Conservation (phyloP, 2,329 filamentous ascomycete species). For the Trichoderma brevicompactum region DNA sequence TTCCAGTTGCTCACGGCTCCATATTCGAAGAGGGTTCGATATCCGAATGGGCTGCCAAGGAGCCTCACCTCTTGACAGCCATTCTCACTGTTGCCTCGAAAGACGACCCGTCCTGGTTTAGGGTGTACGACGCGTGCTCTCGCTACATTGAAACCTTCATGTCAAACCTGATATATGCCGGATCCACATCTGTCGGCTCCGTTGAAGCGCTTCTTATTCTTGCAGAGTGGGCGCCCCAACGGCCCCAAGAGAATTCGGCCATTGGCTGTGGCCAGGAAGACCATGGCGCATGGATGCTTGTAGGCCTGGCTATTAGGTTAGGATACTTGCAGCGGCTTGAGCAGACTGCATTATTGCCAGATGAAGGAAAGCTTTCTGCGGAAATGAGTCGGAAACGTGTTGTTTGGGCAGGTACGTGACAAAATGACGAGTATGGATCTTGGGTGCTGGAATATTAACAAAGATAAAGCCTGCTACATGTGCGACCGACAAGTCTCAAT, state of each 20-base stretch:
- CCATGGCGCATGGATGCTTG: slow-evolving; percentile 10
- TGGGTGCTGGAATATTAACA: not conserved
- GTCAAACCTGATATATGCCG: slow-evolving; percentile 7
- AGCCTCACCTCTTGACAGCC: slow-evolving; percentile 6
- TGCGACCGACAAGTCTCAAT: slow-evolving; percentile 13
- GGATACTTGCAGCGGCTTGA: slow-evolving; percentile 3
- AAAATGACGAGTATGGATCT: no score
- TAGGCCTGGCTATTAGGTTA: not conserved
- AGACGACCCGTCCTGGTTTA: slow-evolving; percentile 11
- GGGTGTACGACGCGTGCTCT: slow-evolving; percentile 13
- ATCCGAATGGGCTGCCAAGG: slow-evolving; percentile 13
- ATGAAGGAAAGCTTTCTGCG: slow-evolving; percentile 10
- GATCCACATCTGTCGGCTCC: not conserved
- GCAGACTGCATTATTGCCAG: not conserved
- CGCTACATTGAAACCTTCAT: slow-evolving; percentile 8
- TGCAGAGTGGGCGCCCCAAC: no score
- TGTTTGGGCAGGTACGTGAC: not conserved
- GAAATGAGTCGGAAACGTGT: slow-evolving; percentile 12
- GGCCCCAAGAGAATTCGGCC: not conserved
- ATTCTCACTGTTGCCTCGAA: slow-evolving; percentile 4
- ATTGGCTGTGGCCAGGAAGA: slow-evolving; percentile 11
- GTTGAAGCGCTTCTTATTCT: no score
- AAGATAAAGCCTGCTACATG: slow-evolving; percentile 6
- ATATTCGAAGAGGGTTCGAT: slow-evolving; percentile 2
- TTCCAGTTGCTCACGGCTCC: slow-evolving; percentile 2